Evolutionary conservation across 495 filamentous ascomycete genomes (phyloP).

Genomic region (Aspergillus bertholletiae): DNA sequence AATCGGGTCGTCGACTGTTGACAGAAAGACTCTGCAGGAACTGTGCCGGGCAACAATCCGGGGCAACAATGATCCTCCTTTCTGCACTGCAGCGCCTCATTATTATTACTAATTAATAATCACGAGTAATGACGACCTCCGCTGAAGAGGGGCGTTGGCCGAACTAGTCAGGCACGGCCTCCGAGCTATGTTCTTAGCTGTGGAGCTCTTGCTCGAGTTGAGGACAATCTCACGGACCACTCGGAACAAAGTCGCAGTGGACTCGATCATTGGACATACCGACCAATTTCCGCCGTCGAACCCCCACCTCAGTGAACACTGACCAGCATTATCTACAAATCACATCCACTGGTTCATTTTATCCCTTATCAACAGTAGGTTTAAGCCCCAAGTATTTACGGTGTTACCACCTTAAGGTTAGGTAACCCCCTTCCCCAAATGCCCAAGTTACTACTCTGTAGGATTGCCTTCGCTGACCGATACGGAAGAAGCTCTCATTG

Average conservation of each 20-base stretch:
- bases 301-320: conserved; percentile 7
- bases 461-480: no score
- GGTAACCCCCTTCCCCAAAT: no score
- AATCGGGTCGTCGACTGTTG: no score
- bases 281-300: conserved; percentile 11
- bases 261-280: not conserved
- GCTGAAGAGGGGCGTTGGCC: conserved; percentile 5
- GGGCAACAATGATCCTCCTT: not conserved
- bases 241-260: not conserved
- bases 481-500: no score
- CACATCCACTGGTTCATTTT: not conserved
- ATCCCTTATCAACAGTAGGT: not conserved
- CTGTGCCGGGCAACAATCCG: no score
- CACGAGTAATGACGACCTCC: conserved; percentile 4
- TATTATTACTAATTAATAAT: conserved; percentile 3
- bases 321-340: conserved; percentile 7
- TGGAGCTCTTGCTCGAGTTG: conserved; percentile 10
- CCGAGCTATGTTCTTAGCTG: conserved; percentile 7
- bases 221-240: not conserved
- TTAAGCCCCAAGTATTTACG: not conserved
- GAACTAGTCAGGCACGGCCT: conserved; percentile 14
- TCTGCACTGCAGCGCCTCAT: not conserved
- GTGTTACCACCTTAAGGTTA: not conserved
- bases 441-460: no score
- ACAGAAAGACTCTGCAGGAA: no score